Evolutionary conservation across 352 stramenopile genomes (phyloP).

Genomic region (Phytophthora pini): DNA sequence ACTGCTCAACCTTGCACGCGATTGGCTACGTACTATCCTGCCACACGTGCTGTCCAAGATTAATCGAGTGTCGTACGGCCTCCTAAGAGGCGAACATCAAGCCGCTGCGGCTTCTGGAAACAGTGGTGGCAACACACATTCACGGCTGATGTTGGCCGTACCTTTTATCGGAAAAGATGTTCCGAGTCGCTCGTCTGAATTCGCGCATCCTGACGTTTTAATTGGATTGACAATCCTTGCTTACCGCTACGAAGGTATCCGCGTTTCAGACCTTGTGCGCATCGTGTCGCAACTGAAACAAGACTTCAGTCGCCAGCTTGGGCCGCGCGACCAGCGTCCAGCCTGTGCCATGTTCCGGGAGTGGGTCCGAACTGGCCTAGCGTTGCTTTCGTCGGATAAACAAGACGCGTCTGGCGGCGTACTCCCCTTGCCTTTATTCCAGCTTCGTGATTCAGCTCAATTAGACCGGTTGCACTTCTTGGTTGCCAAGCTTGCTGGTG

Average conservation of each 20-base stretch:
- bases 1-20: slow-evolving; percentile 98
- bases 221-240: slow-evolving; percentile 92
- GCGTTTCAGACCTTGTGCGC: slow-evolving; percentile 81
- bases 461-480: slow-evolving; percentile 95
- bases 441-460: slow-evolving; percentile 97
- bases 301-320: slow-evolving; percentile 87
- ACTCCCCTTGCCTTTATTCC: slow-evolving; percentile 96
- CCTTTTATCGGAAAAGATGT: slow-evolving; percentile 99
- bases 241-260: slow-evolving; percentile 92
- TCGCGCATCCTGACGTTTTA: slow-evolving; percentile 98
- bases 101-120: slow-evolving; percentile 48
- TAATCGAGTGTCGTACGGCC: slow-evolving; percentile 98
- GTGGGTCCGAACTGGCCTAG: slow-evolving; percentile 70
- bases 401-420: slow-evolving; percentile 57
- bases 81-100: slow-evolving; percentile 89
- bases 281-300: slow-evolving; percentile 91
- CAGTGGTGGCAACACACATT: slow-evolving; percentile 93
- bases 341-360: slow-evolving; percentile 80
- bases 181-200: slow-evolving; percentile 98
- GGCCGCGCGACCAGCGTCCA: slow-evolving; percentile 80
- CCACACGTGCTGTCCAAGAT: slow-evolving; percentile 99
- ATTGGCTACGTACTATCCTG: slow-evolving; percentile 98
- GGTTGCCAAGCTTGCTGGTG: slow-evolving; percentile 92
- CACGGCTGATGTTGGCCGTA: slow-evolving; percentile 96
- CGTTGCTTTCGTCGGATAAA: slow-evolving; percentile 33